These are phyloP conservation scores for Adansonia madagascariensis DNA, from an alignment of 441 rosid genomes.

Conservation along the genomic window DNA sequence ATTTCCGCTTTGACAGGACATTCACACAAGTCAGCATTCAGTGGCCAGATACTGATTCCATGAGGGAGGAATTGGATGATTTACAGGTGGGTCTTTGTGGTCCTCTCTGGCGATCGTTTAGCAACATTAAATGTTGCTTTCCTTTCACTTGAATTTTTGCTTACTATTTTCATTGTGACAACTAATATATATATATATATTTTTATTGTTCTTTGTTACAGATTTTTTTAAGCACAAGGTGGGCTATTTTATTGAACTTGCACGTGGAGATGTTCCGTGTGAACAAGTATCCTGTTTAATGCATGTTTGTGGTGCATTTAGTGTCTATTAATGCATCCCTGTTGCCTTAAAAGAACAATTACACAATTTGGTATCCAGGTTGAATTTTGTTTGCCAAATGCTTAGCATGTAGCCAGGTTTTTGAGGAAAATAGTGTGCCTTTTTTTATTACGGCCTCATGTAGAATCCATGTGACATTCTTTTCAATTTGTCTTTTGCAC, in stretches of 20 bases:
- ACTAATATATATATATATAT: constrained; percentile 5
- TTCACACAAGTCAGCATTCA: constrained; percentile 98
- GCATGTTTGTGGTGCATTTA: constrained; percentile 27
- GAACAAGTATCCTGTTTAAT: constrained; percentile 90
- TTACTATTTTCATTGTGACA: constrained; percentile 17
- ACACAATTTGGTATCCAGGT: neutral
- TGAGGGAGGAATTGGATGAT: constrained; percentile 99
- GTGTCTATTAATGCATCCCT: constrained; percentile 12
- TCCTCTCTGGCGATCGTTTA: constrained; percentile 13
- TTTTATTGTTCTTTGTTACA: constrained; percentile 43
- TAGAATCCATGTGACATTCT: constrained; percentile 2
- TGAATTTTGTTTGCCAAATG: constrained; percentile 11
- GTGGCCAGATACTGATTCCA: constrained; percentile 99
- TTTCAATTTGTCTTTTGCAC: constrained; percentile 13
- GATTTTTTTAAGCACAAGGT: constrained; percentile 98
- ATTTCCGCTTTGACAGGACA: constrained; percentile 62
- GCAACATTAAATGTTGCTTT: constrained; percentile 8
- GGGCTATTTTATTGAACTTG: constrained; percentile 97
- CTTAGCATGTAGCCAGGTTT: constrained; percentile 13
- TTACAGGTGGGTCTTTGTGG: constrained; percentile 65
- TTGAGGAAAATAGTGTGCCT: constrained; percentile 18
- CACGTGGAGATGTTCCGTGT: constrained; percentile 99
- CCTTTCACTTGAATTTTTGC: constrained; percentile 19
- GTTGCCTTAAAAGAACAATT: constrained; percentile 13
- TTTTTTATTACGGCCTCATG: neutral